Evolutionary conservation across 2,329 filamentous ascomycete genomes (phyloP).

Genomic region (Nemania sp.): DNA sequence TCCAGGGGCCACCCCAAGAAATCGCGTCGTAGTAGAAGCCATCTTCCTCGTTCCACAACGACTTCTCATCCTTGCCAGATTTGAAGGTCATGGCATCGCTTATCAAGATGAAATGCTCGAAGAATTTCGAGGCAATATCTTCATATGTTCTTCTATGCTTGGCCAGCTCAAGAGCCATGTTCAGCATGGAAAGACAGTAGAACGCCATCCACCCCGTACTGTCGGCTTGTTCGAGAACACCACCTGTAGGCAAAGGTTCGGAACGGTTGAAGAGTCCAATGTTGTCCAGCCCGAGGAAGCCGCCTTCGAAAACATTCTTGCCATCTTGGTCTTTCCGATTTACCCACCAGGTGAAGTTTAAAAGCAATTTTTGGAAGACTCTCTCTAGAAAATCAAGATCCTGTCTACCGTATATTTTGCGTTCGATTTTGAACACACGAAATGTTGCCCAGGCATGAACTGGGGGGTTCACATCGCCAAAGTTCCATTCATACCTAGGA

Average conservation of each 20-base stretch:
- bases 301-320: conserved; percentile 97
- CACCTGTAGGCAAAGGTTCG: conserved; percentile 90
- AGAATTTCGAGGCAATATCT: conserved; percentile 97
- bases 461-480: conserved; percentile 93
- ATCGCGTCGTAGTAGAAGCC: conserved; percentile 99
- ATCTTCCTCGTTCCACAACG: conserved; percentile 94
- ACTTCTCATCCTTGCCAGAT: conserved; percentile 73
- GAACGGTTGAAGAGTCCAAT: conserved; percentile 98
- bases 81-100: conserved; percentile 95
- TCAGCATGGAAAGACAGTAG: conserved; percentile 94
- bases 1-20: conserved; percentile 91
- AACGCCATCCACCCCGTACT: conserved; percentile 99
- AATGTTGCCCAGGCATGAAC: conserved; percentile 97
- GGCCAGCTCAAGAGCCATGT: conserved; percentile 91
- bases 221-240: conserved; percentile 93
- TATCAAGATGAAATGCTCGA: conserved; percentile 97
- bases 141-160: conserved; percentile 96
- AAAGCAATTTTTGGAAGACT: conserved; percentile 91
- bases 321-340: conserved; percentile 93
- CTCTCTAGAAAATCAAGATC: conserved; percentile 95
- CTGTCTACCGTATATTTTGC: conserved; percentile 93
- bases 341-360: conserved; percentile 99
- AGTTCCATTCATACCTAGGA: conserved; percentile 85
- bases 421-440: conserved; percentile 96
- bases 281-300: conserved; percentile 94